Percentiles rank a stretch among this genome's conserved stretches.
phyloP scores from a whole-genome alignment of 192 early-diverging fungal species.

The Helicostylum pulchrum region DNA sequence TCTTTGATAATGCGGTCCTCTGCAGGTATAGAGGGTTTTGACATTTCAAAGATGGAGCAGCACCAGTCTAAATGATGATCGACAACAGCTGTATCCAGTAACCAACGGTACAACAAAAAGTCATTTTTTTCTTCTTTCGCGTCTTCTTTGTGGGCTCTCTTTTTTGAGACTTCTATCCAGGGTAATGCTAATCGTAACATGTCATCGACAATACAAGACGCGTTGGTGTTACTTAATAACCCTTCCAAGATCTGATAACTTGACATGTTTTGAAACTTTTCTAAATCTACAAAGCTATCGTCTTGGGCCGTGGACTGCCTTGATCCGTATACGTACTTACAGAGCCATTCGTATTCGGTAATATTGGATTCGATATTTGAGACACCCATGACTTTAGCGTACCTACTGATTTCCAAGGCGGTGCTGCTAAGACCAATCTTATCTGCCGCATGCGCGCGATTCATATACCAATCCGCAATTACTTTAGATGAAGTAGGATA shows the following conservation, averaged over 20 bases:
- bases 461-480: slow-evolving; percentile 59
- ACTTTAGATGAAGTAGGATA: slow-evolving; percentile 48
- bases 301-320: slow-evolving; percentile 32
- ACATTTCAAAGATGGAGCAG: slow-evolving; percentile 46
- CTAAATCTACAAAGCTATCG: slow-evolving; percentile 15
- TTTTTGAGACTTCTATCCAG: slow-evolving; percentile 25
- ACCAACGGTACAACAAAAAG: slow-evolving; percentile 46
- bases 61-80: slow-evolving; percentile 42
- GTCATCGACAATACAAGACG: slow-evolving; percentile 44
- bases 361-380: slow-evolving; percentile 46
- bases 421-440: slow-evolving; percentile 47
- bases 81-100: slow-evolving; percentile 31
- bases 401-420: slow-evolving; percentile 51
- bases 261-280: slow-evolving; percentile 23
- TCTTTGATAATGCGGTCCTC: slow-evolving; percentile 54
- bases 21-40: slow-evolving; percentile 40
- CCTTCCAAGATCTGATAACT: slow-evolving; percentile 26
- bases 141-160: not conserved
- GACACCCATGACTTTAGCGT: slow-evolving; percentile 50
- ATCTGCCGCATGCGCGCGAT: slow-evolving; percentile 56
- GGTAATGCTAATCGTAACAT: slow-evolving; percentile 48
- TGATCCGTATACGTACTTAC: slow-evolving; percentile 57
- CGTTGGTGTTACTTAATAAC: slow-evolving; percentile 30
- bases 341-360: slow-evolving; percentile 57
- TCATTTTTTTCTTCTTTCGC: slow-evolving; percentile 28